Evolutionary conservation across 2,329 filamentous ascomycete species (phyloP).

Genomic region (Colletotrichum sp.): DNA sequence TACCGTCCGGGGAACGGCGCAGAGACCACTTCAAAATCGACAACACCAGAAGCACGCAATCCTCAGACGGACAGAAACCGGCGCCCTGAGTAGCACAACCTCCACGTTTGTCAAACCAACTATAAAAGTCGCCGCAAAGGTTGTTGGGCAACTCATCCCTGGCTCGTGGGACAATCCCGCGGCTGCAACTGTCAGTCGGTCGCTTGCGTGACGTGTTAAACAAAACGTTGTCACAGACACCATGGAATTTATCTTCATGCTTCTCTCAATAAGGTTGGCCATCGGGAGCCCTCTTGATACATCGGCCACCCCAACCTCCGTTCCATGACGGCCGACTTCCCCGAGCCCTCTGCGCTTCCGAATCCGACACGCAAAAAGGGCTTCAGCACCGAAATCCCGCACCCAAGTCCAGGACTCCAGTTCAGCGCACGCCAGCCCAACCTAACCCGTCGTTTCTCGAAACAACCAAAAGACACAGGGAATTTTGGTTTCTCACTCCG

Average conservation of each 20-base stretch:
- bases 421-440: background rate
- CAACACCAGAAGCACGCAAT: background rate
- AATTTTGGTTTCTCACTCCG: background rate
- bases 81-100: background rate
- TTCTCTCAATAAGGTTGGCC: conserved; percentile 1
- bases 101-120: conserved; percentile 7
- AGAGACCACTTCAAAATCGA: background rate
- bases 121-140: conserved; percentile 9
- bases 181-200: background rate
- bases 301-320: background rate
- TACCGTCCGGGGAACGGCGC: background rate
- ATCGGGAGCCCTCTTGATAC: conserved; percentile 7
- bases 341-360: background rate
- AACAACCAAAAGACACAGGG: background rate
- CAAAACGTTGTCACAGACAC: background rate
- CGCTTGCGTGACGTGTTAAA: background rate
- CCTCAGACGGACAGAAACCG: background rate
- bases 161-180: background rate
- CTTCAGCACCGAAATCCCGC: background rate
- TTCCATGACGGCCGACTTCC: background rate
- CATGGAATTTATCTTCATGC: background rate
- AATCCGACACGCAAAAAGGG: background rate
- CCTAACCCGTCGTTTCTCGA: background rate
- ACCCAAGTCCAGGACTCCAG: background rate
- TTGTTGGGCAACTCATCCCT: background rate